phyloP scores from a whole-genome alignment of 306 rosid genomes.

The Lathyrus sativus region DNA sequence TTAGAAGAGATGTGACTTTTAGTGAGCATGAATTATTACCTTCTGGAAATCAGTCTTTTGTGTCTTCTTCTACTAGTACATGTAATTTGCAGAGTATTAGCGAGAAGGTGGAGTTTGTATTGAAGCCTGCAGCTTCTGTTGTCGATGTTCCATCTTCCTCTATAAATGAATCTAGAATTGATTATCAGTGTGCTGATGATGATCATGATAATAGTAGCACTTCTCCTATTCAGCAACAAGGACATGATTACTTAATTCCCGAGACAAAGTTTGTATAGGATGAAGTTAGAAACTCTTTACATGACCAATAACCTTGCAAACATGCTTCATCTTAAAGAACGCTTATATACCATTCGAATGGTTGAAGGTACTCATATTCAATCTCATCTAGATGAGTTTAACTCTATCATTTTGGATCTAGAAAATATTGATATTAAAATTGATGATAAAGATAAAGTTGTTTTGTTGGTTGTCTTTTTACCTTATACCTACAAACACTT shows the following conservation, averaged over 20 bases:
- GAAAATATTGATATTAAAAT: not conserved
- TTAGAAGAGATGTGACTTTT: too few species aligned
- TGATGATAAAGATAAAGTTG: too few species aligned
- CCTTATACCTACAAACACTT: too few species aligned
- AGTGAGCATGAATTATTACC: too few species aligned
- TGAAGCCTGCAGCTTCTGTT: not conserved
- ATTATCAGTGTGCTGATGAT: not conserved
- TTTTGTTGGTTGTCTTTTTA: too few species aligned
- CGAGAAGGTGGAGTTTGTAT: conserved; percentile 5
- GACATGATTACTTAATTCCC: too few species aligned
- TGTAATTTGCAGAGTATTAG: too few species aligned
- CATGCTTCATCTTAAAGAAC: not conserved
- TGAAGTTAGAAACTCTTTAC: too few species aligned
- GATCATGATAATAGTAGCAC: not conserved
- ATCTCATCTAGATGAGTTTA: not conserved
- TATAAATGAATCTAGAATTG: not conserved
- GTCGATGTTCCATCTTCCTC: conserved; percentile 19
- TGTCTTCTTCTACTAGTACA: too few species aligned
- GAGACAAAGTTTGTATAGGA: too few species aligned
- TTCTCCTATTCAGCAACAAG: not conserved
- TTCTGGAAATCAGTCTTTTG: too few species aligned
- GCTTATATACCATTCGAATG: not conserved
- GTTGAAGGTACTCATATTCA: not conserved
- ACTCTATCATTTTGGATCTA: not conserved
- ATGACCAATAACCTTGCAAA: not conserved